Conservation (phyloP, 305 asterid species). For the Fraxinus greggii region DNA sequence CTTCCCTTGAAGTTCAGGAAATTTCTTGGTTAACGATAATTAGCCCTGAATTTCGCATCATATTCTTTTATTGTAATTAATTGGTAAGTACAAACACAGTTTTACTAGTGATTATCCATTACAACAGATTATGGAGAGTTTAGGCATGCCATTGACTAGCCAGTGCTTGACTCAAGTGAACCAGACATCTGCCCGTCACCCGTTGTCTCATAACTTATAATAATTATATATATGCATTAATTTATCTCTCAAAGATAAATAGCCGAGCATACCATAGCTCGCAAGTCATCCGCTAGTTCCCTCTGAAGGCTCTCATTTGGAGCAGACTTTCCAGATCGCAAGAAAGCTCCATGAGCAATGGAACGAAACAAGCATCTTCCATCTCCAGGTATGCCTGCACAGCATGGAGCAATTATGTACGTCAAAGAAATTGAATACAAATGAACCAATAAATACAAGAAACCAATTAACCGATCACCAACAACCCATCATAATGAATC, state of each 20-base stretch:
- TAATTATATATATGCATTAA: not conserved
- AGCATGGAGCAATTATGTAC: slow-evolving; percentile 26
- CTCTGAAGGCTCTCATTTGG: slow-evolving; percentile 67
- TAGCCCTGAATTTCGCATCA: not conserved
- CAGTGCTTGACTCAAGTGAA: not conserved
- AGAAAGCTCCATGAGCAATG: slow-evolving; percentile 84
- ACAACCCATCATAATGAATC: not conserved
- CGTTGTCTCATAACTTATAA: not conserved
- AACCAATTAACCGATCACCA: not conserved
- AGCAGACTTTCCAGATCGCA: slow-evolving; percentile 67
- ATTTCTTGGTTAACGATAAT: not conserved
- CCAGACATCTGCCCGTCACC: not conserved
- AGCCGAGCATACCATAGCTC: slow-evolving; percentile 59
- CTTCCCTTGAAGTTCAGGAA: not conserved
- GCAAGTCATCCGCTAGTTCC: slow-evolving; percentile 77
- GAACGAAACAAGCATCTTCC: slow-evolving; percentile 99
- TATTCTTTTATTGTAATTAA: not conserved
- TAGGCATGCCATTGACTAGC: not conserved
- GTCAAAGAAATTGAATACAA: slow-evolving; percentile 7
- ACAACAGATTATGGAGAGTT: not conserved
- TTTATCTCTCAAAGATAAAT: not conserved
- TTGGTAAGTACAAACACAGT: not conserved
- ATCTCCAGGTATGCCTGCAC: slow-evolving; percentile 91
- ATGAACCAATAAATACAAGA: not conserved
- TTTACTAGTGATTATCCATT: not conserved